phyloP scores from a whole-genome alignment of 306 rosid genomes.

The Ceratonia siliqua region DNA sequence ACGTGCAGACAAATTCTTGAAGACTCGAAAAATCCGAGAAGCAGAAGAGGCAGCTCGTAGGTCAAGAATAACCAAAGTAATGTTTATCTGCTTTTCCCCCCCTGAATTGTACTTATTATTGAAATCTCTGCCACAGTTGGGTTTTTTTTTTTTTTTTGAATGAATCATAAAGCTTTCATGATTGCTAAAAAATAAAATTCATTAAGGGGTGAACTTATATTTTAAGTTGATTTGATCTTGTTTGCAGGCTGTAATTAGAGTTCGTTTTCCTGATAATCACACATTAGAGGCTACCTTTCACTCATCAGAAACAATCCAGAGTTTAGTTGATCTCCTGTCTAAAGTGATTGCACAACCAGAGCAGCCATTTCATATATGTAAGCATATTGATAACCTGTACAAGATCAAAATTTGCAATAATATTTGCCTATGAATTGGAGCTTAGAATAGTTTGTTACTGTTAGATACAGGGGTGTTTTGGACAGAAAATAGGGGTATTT shows the following conservation, averaged over 20 bases:
- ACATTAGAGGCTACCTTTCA: constrained; percentile 87
- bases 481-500: too few species aligned
- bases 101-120: background rate
- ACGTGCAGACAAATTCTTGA: constrained; percentile 68
- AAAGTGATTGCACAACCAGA: constrained; percentile 79
- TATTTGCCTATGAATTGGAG: background rate
- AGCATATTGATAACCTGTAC: constrained; percentile 32
- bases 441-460: background rate
- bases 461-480: too few species aligned
- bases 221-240: constrained; percentile 25
- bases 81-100: background rate
- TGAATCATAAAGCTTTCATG: background rate
- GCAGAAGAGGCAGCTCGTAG: constrained; percentile 87
- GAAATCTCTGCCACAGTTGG: background rate
- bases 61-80: constrained; percentile 76
- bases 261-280: constrained; percentile 88
- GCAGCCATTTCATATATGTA: constrained; percentile 79
- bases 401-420: background rate
- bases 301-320: constrained; percentile 79
- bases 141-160: background rate
- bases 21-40: constrained; percentile 80
- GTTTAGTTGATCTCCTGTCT: constrained; percentile 67
- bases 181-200: background rate
- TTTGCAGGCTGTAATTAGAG: constrained; percentile 80
- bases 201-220: background rate